Evolutionary conservation across 192 early-diverging fungal species (phyloP), one percentile per base, ranked within the genome.

Genomic region (Coemansia reversa): DNA sequence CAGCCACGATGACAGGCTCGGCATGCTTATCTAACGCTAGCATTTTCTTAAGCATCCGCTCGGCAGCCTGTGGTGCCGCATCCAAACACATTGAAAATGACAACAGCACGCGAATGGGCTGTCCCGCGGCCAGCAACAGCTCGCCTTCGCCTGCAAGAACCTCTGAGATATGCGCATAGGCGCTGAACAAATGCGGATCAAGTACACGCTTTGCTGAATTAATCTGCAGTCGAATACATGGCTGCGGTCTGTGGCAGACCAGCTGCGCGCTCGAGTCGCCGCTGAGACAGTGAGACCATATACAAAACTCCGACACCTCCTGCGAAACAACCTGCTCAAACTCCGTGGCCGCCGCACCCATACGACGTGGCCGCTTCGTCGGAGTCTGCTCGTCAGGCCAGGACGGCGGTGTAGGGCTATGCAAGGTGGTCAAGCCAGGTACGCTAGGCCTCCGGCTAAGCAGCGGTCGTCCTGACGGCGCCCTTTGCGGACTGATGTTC

Each of bases 221-320:
- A 3, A 79, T 27, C 8, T 35, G 63, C 25, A 70, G 45, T 2
- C 71, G 63, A 45, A 74, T 25, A n/a, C 62, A 19, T 0, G 66
- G 57, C 42, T 32, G 51, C 24, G 70, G 66, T 51, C 47, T 54
- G 23, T 58, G 59, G 25, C 66, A 69, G 1, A 63, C 63, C 18
- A 69, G 63, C 32, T 53, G 58, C 16, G 52, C 35, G n/a, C 30
- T 51, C 14, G 64, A 29, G n/a, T 58, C 59, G 33, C 60, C 47
- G 60, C 22, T 47, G 30, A 79, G 35, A 20, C 76, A 66, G 67
- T 79, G 76, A 61, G 55, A 67, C 76, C 76, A 79, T 62, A 74
- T 65, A 58, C 65, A 56, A 51, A 70, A 79, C 23, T 66, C 76
- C 0, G 76, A 79, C 12, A 39, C 52, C 18, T 62, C 61, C 28